Evolutionary conservation across 2,329 filamentous ascomycete genomes (phyloP), one percentile per base, ranked within the genome.

Genomic region (Colletotrichum falcatum): DNA sequence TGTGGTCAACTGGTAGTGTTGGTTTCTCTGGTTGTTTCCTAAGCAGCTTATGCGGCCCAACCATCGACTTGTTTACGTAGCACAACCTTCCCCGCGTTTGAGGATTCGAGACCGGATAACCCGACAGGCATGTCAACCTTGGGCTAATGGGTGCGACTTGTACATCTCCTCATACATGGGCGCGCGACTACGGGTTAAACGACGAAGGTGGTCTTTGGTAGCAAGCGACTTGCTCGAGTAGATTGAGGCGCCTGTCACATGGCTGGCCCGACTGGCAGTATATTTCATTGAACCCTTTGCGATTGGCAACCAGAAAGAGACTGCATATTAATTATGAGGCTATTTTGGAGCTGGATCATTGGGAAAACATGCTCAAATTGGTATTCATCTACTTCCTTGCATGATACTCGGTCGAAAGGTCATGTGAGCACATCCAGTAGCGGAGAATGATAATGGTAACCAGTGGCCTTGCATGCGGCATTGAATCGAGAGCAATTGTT

Each of bases 331-430:
- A n/a, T n/a, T 5, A 5, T 23, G 9, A 20, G 44, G n/a, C 9
- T 23, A 12, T 23, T 6, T 23, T 23, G 2, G 0, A 23, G 8
- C 11, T 23, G 4, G 6, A 48, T 23, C 2, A 23, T n/a, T 5
- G 8, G 4, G n/a, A 1, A 12, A 48, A 23, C n/a, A 23, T 2
- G 3, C 5, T 2, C 1, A 0, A 2, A 23, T 8, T 8, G 1
- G n/a, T 48, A 11, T 46, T 23, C n/a, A 11, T 5, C 18, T 20
- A 18, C 16, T 39, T 42, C 20, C 1, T 4, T 2, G 1, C 11
- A 44, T 9, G 42, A 9, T 18, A 44, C 42, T 44, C 2, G 11
- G 6, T 44, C 8, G 8, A 11, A 44, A n/a, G 7, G 42, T 44
- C 20, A 44, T 44, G 42, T n/a, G 42, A 11, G 8, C 46, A 49